phyloP scores from a whole-genome alignment of 331 rosid species.

The Acacia concinna region DNA sequence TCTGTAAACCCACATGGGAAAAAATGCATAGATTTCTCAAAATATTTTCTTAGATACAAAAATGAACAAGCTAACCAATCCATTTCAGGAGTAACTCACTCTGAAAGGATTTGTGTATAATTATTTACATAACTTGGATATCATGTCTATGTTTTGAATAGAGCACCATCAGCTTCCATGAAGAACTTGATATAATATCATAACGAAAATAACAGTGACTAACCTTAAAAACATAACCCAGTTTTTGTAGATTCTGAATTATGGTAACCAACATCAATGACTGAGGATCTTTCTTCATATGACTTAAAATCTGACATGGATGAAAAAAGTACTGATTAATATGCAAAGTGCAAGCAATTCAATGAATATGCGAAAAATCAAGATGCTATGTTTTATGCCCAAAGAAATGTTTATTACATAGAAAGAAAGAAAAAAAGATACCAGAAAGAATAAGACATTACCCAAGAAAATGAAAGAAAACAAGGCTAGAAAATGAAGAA shows the following conservation, averaged over 20 bases:
- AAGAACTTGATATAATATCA: constrained; percentile 17
- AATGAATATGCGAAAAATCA: not conserved
- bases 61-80: constrained; percentile 23
- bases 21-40: constrained; percentile 36
- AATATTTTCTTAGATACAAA: constrained; percentile 23
- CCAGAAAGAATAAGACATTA: not conserved
- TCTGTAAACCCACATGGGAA: constrained; percentile 52
- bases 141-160: constrained; percentile 6
- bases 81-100: constrained; percentile 6
- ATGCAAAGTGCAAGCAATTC: constrained; percentile 16
- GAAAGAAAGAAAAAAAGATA: not conserved
- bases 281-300: constrained; percentile 68
- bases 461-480: not conserved
- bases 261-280: constrained; percentile 78
- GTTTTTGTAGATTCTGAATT: constrained; percentile 67
- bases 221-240: constrained; percentile 86
- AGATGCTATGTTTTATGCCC: not conserved
- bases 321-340: constrained; percentile 32
- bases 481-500: not conserved
- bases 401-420: not conserved
- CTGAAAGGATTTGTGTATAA: not conserved
- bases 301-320: constrained; percentile 68
- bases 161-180: constrained; percentile 4
- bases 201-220: constrained; percentile 34
- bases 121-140: constrained; percentile 6